A percentile compares a stretch with the other conserved stretches of the same genome.
These are phyloP conservation scores for Penicillium sp. DNA, from an alignment of 2,329 filamentous ascomycete species.

Conservation along the genomic window DNA sequence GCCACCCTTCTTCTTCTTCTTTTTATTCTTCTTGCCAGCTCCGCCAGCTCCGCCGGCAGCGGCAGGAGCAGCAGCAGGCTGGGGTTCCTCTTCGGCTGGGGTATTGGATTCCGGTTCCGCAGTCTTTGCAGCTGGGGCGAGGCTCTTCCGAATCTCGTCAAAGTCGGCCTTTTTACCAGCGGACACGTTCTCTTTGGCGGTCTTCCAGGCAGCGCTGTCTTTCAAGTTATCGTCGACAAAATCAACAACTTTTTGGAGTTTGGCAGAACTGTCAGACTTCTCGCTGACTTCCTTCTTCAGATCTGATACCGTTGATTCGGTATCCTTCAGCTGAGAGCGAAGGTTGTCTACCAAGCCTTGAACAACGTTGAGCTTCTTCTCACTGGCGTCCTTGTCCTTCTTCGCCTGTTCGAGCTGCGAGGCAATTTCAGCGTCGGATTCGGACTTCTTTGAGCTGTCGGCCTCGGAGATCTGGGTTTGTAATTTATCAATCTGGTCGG, in stretches of 20 bases:
- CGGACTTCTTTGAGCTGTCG: conserved; percentile 21
- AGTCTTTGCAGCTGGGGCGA: conserved; percentile 29
- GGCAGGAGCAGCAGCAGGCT: conserved; percentile 18
- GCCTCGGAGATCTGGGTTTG: conserved; percentile 33
- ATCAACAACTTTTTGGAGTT: conserved; percentile 40
- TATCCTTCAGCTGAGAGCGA: conserved; percentile 57
- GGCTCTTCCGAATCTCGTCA: conserved; percentile 38
- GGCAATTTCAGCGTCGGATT: conserved; percentile 30
- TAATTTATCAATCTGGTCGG: conserved; percentile 43
- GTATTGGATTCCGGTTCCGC: conserved; percentile 13
- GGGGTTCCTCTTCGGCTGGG: conserved; percentile 26
- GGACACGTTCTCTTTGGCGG: conserved; percentile 36
- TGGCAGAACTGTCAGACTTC: conserved; percentile 40
- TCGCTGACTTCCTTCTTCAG: conserved; percentile 49
- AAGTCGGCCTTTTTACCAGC: conserved; percentile 41
- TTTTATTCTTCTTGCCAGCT: conserved; percentile 72
- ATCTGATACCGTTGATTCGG: conserved; percentile 53
- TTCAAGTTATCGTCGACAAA: conserved; percentile 47
- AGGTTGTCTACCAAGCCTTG: conserved; percentile 61
- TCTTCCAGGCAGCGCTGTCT: conserved; percentile 40
- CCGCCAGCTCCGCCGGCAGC: conserved; percentile 32
- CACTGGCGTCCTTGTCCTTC: conserved; percentile 43
- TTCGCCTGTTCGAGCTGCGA: conserved; percentile 40
- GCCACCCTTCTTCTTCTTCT: conserved; percentile 82
- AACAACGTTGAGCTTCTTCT: conserved; percentile 59